Evolutionary conservation across 2,329 filamentous ascomycete species (phyloP).

Genomic region (Massarina eburnea): DNA sequence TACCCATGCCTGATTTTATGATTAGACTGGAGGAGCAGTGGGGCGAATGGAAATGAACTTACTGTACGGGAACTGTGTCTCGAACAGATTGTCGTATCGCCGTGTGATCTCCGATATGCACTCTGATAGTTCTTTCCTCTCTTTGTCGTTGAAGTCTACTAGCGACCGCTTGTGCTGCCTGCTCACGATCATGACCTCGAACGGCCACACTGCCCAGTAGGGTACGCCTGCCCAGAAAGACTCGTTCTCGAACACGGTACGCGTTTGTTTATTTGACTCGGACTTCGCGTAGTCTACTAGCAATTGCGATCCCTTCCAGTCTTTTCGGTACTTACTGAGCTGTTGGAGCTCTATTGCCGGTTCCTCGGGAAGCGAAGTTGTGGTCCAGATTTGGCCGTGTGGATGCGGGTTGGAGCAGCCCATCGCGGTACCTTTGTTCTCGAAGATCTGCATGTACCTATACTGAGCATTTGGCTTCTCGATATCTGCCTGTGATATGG

Average conservation of each 20-base stretch:
- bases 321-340: constrained; percentile 73
- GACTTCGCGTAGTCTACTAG: constrained; percentile 84
- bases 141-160: constrained; percentile 73
- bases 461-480: constrained; percentile 71
- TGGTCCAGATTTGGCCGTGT: constrained; percentile 96
- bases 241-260: constrained; percentile 85
- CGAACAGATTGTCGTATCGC: constrained; percentile 94
- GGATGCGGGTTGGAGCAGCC: constrained; percentile 98
- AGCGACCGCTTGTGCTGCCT: constrained; percentile 83
- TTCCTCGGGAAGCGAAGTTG: constrained; percentile 87
- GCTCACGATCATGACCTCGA: constrained; percentile 87
- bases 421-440: constrained; percentile 98
- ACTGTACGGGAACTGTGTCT: constrained; percentile 96
- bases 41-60: constrained; percentile 34
- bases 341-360: constrained; percentile 76
- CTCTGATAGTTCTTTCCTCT: constrained; percentile 76
- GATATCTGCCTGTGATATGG: constrained; percentile 48
- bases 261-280: constrained; percentile 78
- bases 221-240: constrained; percentile 86
- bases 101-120: constrained; percentile 84
- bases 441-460: constrained; percentile 98
- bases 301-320: constrained; percentile 73
- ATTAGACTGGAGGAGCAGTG: not conserved
- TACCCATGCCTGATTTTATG: constrained; percentile 69
- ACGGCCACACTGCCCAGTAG: constrained; percentile 98